Conservation (phyloP, 2,329 filamentous ascomycete genomes). For the Verticillium albo-atrum region DNA sequence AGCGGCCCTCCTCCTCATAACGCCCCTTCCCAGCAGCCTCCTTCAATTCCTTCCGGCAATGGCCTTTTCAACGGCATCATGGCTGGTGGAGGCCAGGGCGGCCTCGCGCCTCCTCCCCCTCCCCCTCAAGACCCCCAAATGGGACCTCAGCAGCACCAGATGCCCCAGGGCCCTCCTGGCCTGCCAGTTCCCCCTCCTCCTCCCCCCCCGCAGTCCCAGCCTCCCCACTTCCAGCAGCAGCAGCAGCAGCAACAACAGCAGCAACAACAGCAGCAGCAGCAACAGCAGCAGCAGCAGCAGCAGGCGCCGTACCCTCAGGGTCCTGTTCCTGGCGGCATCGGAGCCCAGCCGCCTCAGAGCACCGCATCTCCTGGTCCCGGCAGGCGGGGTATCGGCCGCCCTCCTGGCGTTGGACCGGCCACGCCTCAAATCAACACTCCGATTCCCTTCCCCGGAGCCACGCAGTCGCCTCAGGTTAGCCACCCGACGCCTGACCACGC, state of each 20-base stretch:
- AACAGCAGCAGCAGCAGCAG: slow-evolving; percentile 59
- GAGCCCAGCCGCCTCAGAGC: slow-evolving; percentile 74
- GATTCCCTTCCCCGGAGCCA: slow-evolving; percentile 77
- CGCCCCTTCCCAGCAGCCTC: slow-evolving; percentile 77
- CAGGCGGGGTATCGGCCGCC: slow-evolving; percentile 66
- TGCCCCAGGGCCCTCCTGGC: slow-evolving; percentile 72
- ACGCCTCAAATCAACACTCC: slow-evolving; percentile 90
- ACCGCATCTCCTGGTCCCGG: slow-evolving; percentile 84
- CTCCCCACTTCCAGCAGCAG: slow-evolving; percentile 60
- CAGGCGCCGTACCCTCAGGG: slow-evolving; percentile 63
- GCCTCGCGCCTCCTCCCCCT: slow-evolving; percentile 70
- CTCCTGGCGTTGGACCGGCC: slow-evolving; percentile 64
- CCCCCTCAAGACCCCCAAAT: slow-evolving; percentile 57
- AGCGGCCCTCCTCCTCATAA: slow-evolving; percentile 69
- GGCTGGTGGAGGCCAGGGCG: slow-evolving; percentile 80
- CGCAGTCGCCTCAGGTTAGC: slow-evolving; percentile 80
- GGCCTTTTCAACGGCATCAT: slow-evolving; percentile 96
- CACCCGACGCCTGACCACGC: slow-evolving; percentile 73
- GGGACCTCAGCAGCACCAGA: slow-evolving; percentile 44
- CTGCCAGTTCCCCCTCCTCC: slow-evolving; percentile 54
- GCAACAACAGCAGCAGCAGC: slow-evolving; percentile 45
- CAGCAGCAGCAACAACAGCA: slow-evolving; percentile 73
- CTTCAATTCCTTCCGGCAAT: slow-evolving; percentile 85
- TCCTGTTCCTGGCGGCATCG: slow-evolving; percentile 65
- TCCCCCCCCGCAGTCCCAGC: slow-evolving; percentile 56